Percentiles rank a stretch among this genome's conserved stretches.
phyloP scores from a whole-genome alignment of 2,329 filamentous ascomycete species.

The Rhynchosporium graminicola region DNA sequence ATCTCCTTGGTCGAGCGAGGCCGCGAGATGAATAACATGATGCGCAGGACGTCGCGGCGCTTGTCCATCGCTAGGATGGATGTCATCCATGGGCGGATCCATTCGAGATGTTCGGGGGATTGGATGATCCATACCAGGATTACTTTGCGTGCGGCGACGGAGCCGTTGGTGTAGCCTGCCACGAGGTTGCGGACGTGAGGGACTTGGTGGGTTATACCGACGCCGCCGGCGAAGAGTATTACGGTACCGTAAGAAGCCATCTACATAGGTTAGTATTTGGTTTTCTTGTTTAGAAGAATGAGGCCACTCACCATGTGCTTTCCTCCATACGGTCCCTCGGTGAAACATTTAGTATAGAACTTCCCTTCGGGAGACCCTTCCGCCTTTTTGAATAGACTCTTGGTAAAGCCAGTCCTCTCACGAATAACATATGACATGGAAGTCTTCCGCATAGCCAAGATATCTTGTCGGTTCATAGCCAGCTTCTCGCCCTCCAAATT shows the following conservation, averaged over 20 bases:
- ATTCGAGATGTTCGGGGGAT: slow-evolving; percentile 77
- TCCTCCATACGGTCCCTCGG: slow-evolving; percentile 78
- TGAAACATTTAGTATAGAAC: slow-evolving; percentile 63
- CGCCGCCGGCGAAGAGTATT: slow-evolving; percentile 77
- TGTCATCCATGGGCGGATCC: slow-evolving; percentile 84
- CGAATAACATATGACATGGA: slow-evolving; percentile 72
- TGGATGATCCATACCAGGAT: slow-evolving; percentile 79
- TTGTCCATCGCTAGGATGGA: slow-evolving; percentile 74
- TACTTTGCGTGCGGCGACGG: slow-evolving; percentile 69
- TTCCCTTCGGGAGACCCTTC: slow-evolving; percentile 59
- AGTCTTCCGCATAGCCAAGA: slow-evolving; percentile 60
- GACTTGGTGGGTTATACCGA: slow-evolving; percentile 79
- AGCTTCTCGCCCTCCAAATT: slow-evolving; percentile 54
- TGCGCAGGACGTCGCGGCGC: slow-evolving; percentile 71
- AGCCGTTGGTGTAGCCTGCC: slow-evolving; percentile 66
- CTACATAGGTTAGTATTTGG: slow-evolving; percentile 48
- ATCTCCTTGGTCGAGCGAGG: slow-evolving; percentile 78
- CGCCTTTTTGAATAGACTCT: slow-evolving; percentile 67
- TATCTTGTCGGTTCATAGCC: slow-evolving; percentile 60
- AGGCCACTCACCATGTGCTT: slow-evolving; percentile 50
- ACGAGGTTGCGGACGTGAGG: slow-evolving; percentile 75
- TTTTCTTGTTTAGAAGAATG: not conserved
- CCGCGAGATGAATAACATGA: slow-evolving; percentile 76
- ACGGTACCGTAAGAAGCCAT: slow-evolving; percentile 73
- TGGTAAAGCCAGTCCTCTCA: slow-evolving; percentile 72